A percentile compares a stretch with the other conserved stretches of the same genome.
Conservation (phyloP, 176 grass and related monocot species). For the Phyllostachys edulis region DNA sequence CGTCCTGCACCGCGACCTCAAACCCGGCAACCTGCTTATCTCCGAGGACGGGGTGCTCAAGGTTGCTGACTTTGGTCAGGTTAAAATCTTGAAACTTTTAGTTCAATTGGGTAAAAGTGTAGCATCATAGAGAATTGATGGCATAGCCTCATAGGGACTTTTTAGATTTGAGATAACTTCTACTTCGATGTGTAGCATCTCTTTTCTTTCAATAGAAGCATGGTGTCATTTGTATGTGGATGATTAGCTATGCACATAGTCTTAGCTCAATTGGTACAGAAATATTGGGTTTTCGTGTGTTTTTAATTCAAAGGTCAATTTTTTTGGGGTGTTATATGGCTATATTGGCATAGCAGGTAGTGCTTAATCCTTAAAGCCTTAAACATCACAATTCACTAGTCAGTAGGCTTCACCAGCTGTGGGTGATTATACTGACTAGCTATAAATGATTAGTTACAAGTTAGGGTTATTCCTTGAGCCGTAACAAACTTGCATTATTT, state of each 20-base stretch:
- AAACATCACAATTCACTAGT: not conserved
- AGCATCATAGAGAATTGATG: too few relatives aligned
- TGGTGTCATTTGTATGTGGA: slow-evolving; percentile 1
- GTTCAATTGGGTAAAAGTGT: not conserved
- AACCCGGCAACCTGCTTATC: slow-evolving; percentile 87
- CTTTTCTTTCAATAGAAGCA: not conserved
- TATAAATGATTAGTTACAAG: not conserved
- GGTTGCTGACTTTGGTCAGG: slow-evolving; percentile 95
- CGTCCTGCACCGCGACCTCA: slow-evolving; percentile 34
- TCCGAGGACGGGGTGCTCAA: slow-evolving; percentile 70
- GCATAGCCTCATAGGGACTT: not conserved
- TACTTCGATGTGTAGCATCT: not conserved
- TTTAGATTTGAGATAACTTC: not conserved
- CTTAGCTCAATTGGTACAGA: not conserved
- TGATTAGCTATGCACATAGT: not conserved
- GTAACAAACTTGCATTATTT: not conserved
- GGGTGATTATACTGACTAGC: not conserved
- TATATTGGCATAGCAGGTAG: not conserved
- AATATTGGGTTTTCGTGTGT: not conserved
- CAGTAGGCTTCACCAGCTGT: not conserved
- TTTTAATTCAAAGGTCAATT: not conserved
- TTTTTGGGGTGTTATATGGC: not conserved
- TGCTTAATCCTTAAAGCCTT: not conserved
- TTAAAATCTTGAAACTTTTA: slow-evolving; percentile 26
- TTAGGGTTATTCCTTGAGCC: not conserved